phyloP scores from a whole-genome alignment of 2,329 filamentous ascomycete species.

The Trichoderma brevicompactum region DNA sequence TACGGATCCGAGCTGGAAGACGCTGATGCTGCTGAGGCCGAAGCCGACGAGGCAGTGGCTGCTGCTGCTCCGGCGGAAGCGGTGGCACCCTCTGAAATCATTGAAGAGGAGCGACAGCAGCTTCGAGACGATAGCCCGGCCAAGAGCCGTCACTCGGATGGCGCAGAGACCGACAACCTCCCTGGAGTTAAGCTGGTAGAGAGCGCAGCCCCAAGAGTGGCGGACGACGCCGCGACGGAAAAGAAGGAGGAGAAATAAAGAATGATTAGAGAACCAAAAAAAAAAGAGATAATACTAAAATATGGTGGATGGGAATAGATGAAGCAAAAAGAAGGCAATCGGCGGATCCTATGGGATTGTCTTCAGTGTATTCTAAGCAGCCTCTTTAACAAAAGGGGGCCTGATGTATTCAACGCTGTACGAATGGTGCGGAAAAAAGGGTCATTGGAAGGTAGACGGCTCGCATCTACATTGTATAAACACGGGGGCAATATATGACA shows the following conservation, averaged over 20 bases:
- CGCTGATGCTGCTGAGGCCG: constrained; percentile 37
- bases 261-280: constrained; percentile 13
- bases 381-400: background rate
- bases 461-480: constrained; percentile 25
- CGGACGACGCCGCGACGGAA: constrained; percentile 39
- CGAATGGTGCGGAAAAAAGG: constrained; percentile 11
- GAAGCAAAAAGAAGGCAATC: constrained; percentile 8
- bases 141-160: constrained; percentile 9
- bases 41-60: constrained; percentile 34
- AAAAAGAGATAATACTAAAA: background rate
- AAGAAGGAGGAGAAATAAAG: constrained; percentile 30
- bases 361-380: constrained; percentile 28
- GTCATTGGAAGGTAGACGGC: constrained; percentile 26
- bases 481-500: background rate
- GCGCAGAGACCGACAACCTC: constrained; percentile 30
- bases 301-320: background rate
- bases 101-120: constrained; percentile 22
- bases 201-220: constrained; percentile 30
- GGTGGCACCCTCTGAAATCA: constrained; percentile 12
- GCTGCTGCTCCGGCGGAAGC: background rate
- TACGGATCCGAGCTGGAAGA: constrained; percentile 83
- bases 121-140: constrained; percentile 22
- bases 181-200: constrained; percentile 24
- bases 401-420: constrained; percentile 26
- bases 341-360: background rate